Conservation (phyloP, 2,329 filamentous ascomycete species). For the Monilinia aucupariae region DNA sequence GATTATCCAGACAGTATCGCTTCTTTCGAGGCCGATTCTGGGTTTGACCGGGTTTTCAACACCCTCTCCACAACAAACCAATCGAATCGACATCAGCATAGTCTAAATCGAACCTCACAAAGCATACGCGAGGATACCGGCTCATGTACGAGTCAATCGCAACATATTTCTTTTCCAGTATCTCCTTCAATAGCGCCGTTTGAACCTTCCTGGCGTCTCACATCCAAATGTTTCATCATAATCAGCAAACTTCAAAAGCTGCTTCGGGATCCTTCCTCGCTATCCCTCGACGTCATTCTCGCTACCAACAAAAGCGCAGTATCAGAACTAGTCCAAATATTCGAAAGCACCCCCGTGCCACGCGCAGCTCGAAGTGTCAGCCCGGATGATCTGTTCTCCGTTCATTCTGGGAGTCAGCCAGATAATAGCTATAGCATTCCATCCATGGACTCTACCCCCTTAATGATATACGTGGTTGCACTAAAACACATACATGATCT, state of each 20-base stretch:
- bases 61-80: neutral
- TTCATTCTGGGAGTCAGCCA: neutral
- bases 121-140: neutral
- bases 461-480: neutral
- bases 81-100: neutral
- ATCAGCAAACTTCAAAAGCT: conserved; percentile 8
- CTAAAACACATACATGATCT: conserved; percentile 9
- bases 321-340: neutral
- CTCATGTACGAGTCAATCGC: neutral
- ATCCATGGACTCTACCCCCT: neutral
- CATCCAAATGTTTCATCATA: conserved; percentile 3
- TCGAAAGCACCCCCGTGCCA: neutral
- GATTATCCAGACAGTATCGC: neutral
- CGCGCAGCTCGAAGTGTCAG: neutral
- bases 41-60: neutral
- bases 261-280: conserved; percentile 3
- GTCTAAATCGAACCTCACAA: neutral
- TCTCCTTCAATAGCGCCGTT: neutral
- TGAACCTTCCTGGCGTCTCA: neutral
- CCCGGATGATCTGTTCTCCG: neutral
- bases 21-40: neutral
- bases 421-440: neutral
- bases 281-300: conserved; percentile 9
- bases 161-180: neutral
- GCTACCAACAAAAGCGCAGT: conserved; percentile 10